Conservation (phyloP, 306 rosid species). For the Casuarina cunninghamiana region DNA sequence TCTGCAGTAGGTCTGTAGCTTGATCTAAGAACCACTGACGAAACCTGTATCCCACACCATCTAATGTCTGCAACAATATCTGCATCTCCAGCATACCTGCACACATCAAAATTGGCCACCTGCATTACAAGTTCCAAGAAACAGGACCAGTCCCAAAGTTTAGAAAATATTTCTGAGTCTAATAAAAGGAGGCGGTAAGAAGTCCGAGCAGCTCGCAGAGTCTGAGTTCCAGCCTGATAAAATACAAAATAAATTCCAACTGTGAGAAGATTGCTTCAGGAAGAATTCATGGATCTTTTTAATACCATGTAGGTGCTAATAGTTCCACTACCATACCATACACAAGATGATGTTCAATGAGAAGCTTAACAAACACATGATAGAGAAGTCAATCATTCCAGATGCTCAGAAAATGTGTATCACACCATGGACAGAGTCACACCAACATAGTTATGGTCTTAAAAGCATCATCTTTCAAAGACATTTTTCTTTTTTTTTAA, state of each 20-base stretch:
- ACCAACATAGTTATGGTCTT: too few species aligned
- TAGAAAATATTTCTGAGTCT: conserved; percentile 53
- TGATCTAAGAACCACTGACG: conserved; percentile 51
- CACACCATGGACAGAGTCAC: background rate
- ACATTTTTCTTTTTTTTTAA: too few species aligned
- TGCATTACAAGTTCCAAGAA: conserved; percentile 50
- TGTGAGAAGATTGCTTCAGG: background rate
- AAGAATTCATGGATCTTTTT: background rate
- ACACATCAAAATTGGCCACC: conserved; percentile 23
- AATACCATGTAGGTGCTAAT: background rate
- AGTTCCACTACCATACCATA: background rate
- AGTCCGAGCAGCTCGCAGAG: conserved; percentile 46
- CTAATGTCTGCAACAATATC: conserved; percentile 42
- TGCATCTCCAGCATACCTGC: conserved; percentile 8
- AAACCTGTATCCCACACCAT: conserved; percentile 71
- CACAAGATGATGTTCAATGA: background rate
- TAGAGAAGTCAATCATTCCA: background rate
- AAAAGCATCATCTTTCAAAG: background rate
- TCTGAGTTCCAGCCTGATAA: conserved; percentile 41
- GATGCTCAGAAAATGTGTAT: background rate
- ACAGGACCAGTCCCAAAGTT: conserved; percentile 86
- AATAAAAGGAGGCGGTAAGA: conserved; percentile 71
- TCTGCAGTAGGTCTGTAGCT: conserved; percentile 46
- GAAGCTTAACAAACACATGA: background rate
- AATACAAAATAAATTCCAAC: background rate